A percentile compares a stretch with the other conserved stretches of the same genome.
Conservation (phyloP, 129 eudicot genomes). For the Heracleum sosnowskyi region DNA sequence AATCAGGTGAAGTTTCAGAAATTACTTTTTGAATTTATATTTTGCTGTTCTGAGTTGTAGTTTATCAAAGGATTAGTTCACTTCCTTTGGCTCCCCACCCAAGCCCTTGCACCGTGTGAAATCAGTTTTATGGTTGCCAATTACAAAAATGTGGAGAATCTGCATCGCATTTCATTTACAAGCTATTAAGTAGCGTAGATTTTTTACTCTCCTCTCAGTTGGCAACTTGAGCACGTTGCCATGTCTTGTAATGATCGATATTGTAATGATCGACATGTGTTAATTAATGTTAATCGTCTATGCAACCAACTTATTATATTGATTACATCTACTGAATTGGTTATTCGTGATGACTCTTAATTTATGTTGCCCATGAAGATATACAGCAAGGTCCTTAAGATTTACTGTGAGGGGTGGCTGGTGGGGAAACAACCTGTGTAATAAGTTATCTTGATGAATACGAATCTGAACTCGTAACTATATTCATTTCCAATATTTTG, state of each 20-base stretch:
- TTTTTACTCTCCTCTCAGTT: background rate
- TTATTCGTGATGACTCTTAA: background rate
- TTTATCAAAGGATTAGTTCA: background rate
- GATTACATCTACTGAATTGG: background rate
- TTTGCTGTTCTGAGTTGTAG: background rate
- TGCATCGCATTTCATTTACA: background rate
- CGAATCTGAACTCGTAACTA: background rate
- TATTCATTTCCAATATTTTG: background rate
- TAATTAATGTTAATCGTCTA: background rate
- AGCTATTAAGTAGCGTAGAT: background rate
- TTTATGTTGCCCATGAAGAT: background rate
- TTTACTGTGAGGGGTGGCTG: background rate
- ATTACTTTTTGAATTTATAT: background rate
- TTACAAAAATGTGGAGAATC: background rate
- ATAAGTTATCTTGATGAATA: background rate
- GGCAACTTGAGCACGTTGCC: background rate
- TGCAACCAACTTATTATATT: background rate
- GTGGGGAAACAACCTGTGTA: background rate
- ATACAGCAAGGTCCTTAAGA: background rate
- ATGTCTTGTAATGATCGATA: background rate
- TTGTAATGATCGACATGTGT: background rate
- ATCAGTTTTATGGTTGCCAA: background rate
- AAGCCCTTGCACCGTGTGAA: too few species aligned
- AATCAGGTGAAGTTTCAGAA: conserved; percentile 52
- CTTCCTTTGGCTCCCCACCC: background rate